These are phyloP conservation scores for Neofusicoccum umdonicola DNA, from an alignment of 2,329 filamentous ascomycete genomes.

Conservation along the genomic window DNA sequence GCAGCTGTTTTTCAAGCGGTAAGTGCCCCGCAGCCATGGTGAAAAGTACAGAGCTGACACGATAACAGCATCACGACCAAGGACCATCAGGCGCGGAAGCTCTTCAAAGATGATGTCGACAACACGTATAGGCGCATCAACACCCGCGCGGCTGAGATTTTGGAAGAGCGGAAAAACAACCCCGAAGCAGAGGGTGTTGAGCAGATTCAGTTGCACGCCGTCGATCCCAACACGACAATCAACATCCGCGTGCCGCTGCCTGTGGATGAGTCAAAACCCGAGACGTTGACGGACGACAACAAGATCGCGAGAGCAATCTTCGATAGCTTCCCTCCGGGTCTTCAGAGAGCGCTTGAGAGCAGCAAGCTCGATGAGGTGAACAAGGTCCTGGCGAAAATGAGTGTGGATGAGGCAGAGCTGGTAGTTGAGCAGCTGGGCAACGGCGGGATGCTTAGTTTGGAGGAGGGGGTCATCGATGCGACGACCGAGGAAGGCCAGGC, in stretches of 20 bases:
- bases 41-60: neutral
- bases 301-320: conserved; percentile 73
- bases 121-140: conserved; percentile 82
- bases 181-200: conserved; percentile 68
- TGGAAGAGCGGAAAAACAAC: conserved; percentile 53
- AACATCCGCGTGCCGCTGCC: conserved; percentile 77
- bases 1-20: conserved; percentile 88
- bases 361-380: conserved; percentile 88
- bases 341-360: conserved; percentile 80
- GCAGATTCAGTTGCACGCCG: conserved; percentile 95
- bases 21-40: conserved; percentile 8
- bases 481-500: conserved; percentile 83
- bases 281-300: conserved; percentile 42
- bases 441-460: conserved; percentile 84
- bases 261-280: conserved; percentile 33
- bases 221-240: conserved; percentile 84
- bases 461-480: conserved; percentile 91
- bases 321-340: conserved; percentile 75
- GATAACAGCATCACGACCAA: conserved; percentile 68
- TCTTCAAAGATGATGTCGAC: conserved; percentile 92
- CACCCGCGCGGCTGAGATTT: conserved; percentile 71
- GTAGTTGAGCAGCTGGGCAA: conserved; percentile 77
- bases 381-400: conserved; percentile 83
- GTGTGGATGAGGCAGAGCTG: conserved; percentile 81
- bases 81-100: conserved; percentile 82